Base-by-base conservation (phyloP, 2,329 filamentous ascomycete species). In the Aspergillus jensenii region DNA sequence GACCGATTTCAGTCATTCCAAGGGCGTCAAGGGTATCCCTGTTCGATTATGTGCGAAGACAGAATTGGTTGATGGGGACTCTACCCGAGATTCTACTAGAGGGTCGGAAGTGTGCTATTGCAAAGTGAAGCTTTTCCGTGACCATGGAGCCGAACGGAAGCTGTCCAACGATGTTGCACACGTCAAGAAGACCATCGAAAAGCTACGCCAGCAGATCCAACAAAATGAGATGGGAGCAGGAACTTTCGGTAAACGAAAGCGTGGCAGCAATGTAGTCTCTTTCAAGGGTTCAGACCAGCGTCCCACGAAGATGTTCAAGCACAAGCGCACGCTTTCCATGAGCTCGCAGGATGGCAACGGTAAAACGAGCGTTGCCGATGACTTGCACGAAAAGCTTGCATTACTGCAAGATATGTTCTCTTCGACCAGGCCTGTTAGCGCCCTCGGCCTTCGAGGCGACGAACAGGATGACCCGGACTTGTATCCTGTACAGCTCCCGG, bases 1-100 rank as follows among this genome's bases (percentile, higher is more conserved):
- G 0, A 99, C 95, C 8, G 95, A 99, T 72, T 99, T 98, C 72
- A 98, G 93, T 74, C 95, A 98, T 71, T 98, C 95, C 9, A 99
- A 99, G 71, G 95, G 95, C 46, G 95, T 99, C 49, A 99, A 98
- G 76, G 95, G 95, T 37, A 97, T 98, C 63, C 93, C 95, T 0
- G 93, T 99, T 4, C 83, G 95, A 55, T 83, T 98, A 0, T 98
- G 93, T 74, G 87, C 93, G 14, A 98, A 98, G 76, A 98, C 95
- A 0, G 89, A 90, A 62, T 76, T 87, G 11, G 59, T 93, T 1
- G 77, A 82, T 25, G 76, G 81, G 8, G 80, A 82, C 2, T 78
- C 79, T 11, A 51, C 77, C 19, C 43, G 50, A 31, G 43, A 53
- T 14, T 49, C 23, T 11, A 31, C 58, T 9, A 63, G 53, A 3